Conservation (phyloP, 805 yeast genomes). For the Jamesozyma hellenica region DNA sequence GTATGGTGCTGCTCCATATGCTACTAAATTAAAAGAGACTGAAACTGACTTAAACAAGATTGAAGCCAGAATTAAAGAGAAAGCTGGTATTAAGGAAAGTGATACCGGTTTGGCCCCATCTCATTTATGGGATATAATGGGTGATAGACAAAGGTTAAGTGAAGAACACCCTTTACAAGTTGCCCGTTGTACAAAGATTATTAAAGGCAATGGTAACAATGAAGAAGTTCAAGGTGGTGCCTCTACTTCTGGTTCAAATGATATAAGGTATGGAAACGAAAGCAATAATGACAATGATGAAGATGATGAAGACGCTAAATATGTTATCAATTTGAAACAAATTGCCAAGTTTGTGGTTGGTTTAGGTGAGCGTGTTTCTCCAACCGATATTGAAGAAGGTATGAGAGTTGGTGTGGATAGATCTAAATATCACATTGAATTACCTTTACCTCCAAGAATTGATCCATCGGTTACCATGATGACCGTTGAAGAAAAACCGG, state of each 20-base stretch:
- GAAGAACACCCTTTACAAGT: slow-evolving; percentile 96
- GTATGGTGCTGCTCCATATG: slow-evolving; percentile 96
- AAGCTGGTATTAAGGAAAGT: slow-evolving; percentile 86
- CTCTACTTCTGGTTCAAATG: slow-evolving; percentile 13
- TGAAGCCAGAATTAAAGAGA: slow-evolving; percentile 84
- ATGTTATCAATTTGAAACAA: slow-evolving; percentile 93
- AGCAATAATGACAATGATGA: slow-evolving; percentile 30
- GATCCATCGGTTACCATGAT: slow-evolving; percentile 98
- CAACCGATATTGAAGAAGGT: slow-evolving; percentile 98
- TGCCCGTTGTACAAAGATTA: slow-evolving; percentile 96
- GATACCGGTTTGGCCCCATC: slow-evolving; percentile 98
- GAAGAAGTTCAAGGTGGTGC: slow-evolving; percentile 26
- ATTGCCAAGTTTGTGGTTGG: slow-evolving; percentile 97
- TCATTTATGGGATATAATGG: slow-evolving; percentile 93
- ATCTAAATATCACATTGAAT: slow-evolving; percentile 90
- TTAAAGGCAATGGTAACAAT: slow-evolving; percentile 44
- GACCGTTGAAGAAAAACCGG: slow-evolving; percentile 99
- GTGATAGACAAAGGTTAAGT: slow-evolving; percentile 85
- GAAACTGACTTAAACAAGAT: slow-evolving; percentile 81
- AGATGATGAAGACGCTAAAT: slow-evolving; percentile 79
- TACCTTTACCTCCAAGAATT: slow-evolving; percentile 94
- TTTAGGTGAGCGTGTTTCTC: slow-evolving; percentile 91
- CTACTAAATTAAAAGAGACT: slow-evolving; percentile 62
- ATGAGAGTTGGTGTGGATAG: slow-evolving; percentile 99
- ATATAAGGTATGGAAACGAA: slow-evolving; percentile 10